Evolutionary conservation across 306 rosid genomes (phyloP), one percentile per base, ranked within the genome.

Genomic region (Trifolium repens): DNA sequence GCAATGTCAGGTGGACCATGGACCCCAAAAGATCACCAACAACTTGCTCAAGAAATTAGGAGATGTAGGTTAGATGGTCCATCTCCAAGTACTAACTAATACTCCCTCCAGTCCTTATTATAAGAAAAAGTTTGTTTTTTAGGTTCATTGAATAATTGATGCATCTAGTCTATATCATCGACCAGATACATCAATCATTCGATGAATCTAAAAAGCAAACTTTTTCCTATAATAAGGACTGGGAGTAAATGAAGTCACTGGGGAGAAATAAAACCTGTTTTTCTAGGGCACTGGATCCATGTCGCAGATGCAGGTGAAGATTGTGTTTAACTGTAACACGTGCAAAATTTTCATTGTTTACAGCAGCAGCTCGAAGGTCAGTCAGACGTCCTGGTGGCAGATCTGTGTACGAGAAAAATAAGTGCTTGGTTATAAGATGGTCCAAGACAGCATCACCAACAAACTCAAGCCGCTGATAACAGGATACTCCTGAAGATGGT

Each of bases 301-400:
- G 99, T 63, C 99, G 90, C 75, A 94, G 96, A 83, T 94, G 97
- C 63, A 89, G 24, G 39, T 94, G 97, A 78, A 94, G 99, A 77
- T 47, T 81, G 81, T 90, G 96, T 82, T 91, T 94, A 58, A 94
- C 97, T 8, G 97, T 89, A 81, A 94, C 97, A 66, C 97, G 99
- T 19, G 99, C 99, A 84, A 94, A 94, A 83, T 94, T 94, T 89
- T 94, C 99, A 74, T 94, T 92, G 83, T 94, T 94, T 27, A 94
- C 99, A 81, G 99, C 99, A 85, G 99, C 99, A 81, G 99, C 99
- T 42, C 97, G 88, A 68, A 94, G 91, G 82, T 94, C 99, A 57
- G 99, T 94, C 84, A 94, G 85, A 57, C 99, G 89, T 76, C 99
- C 99, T 0, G 99, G 97, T 34, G 99, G 99, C 65, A 94, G 90